phyloP scores from a whole-genome alignment of 371 early-diverging fungal genomes.

The Choanephora cucurbitarum region DNA sequence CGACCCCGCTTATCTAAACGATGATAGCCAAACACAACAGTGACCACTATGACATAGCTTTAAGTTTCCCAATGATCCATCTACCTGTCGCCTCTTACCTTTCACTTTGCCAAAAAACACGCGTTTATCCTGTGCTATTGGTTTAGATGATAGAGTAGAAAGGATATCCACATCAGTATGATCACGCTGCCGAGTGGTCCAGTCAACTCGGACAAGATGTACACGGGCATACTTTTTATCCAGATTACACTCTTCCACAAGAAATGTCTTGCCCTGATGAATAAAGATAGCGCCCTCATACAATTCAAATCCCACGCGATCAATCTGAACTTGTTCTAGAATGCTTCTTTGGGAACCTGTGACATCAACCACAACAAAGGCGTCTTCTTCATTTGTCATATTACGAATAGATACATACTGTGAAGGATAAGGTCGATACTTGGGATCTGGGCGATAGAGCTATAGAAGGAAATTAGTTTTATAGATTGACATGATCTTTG shows the following conservation, averaged over 20 bases:
- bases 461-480: slow-evolving; percentile 8
- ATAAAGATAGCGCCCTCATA: slow-evolving; percentile 67
- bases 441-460: slow-evolving; percentile 49
- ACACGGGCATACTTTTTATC: slow-evolving; percentile 53
- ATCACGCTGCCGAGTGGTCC: slow-evolving; percentile 57
- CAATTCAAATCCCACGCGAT: slow-evolving; percentile 58
- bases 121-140: slow-evolving; percentile 16
- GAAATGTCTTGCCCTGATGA: slow-evolving; percentile 59
- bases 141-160: slow-evolving; percentile 24
- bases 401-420: slow-evolving; percentile 50
- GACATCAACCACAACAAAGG: slow-evolving; percentile 56
- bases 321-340: slow-evolving; percentile 60
- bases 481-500: not conserved
- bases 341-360: slow-evolving; percentile 37
- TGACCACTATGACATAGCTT: too few relatives aligned
- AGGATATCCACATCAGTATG: slow-evolving; percentile 54
- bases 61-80: too few relatives aligned
- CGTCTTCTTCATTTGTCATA: slow-evolving; percentile 36
- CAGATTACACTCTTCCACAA: slow-evolving; percentile 58
- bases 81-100: too few relatives aligned
- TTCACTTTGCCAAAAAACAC: slow-evolving; percentile 39
- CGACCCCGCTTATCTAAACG: slow-evolving; percentile 44
- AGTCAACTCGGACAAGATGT: slow-evolving; percentile 47
- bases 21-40: slow-evolving; percentile 61
- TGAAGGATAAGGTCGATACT: slow-evolving; percentile 51